Evolutionary conservation across 1,284 basidiomycete genomes (phyloP).

Genomic region (Naganishia sp.): DNA sequence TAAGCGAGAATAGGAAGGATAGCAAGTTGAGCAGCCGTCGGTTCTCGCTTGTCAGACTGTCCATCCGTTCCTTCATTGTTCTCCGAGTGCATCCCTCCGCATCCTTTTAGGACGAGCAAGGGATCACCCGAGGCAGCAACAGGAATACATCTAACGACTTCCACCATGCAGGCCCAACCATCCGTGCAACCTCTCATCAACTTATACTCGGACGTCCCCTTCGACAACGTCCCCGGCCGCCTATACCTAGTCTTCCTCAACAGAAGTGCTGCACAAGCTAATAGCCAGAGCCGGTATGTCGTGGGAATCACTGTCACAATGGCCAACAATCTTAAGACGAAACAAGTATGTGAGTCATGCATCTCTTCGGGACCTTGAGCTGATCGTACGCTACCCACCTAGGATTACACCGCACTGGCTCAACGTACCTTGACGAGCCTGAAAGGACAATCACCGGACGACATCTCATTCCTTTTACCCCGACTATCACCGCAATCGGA

Average conservation of each 20-base stretch:
- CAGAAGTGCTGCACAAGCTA: neutral
- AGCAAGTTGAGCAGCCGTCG: too few species aligned
- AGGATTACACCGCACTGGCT: neutral
- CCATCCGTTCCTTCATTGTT: too few species aligned
- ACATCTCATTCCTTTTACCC: slow-evolving; percentile 9
- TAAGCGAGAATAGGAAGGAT: too few species aligned
- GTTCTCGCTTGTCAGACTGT: too few species aligned
- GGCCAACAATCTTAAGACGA: neutral
- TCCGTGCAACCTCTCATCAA: slow-evolving; percentile 4
- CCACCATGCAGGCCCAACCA: neutral
- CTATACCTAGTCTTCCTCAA: slow-evolving; percentile 8
- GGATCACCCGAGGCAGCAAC: too few species aligned
- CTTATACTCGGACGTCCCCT: slow-evolving; percentile 3
- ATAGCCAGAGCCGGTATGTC: neutral
- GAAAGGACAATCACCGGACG: neutral
- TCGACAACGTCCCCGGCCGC: neutral
- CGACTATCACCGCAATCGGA: neutral
- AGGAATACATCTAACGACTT: neutral
- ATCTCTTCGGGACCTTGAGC: neutral
- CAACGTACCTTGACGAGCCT: neutral
- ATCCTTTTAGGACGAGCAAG: too few species aligned
- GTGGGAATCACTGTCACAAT: neutral
- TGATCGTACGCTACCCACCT: neutral
- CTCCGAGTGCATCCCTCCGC: too few species aligned
- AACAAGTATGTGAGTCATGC: neutral